A percentile compares a stretch with the other conserved stretches of the same genome.
Conservation (phyloP, 2,329 filamentous ascomycete genomes). For the Fusarium pseudocircinatum region DNA sequence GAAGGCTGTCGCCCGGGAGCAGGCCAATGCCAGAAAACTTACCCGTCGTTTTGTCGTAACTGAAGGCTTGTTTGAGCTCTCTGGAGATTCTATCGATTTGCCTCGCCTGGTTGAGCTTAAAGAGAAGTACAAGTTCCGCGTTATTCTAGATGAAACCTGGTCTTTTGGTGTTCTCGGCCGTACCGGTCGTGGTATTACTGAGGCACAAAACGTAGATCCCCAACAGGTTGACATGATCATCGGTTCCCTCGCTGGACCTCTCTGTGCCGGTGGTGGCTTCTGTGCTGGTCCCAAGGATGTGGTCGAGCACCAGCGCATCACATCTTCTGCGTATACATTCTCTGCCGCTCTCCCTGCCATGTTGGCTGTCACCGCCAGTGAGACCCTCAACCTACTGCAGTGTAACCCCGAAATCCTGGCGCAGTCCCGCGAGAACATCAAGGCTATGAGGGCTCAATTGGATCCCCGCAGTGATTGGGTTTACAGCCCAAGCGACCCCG, state of each 20-base stretch:
- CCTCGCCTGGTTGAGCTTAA: conserved; percentile 94
- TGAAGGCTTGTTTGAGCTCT: conserved; percentile 91
- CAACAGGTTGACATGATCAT: conserved; percentile 97
- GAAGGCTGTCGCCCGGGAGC: conserved; percentile 86
- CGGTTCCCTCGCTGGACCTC: conserved; percentile 86
- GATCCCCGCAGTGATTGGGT: conserved; percentile 97
- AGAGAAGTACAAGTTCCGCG: conserved; percentile 95
- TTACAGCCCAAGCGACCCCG: conserved; percentile 77
- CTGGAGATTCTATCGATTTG: conserved; percentile 85
- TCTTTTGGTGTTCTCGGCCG: conserved; percentile 94
- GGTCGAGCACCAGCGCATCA: conserved; percentile 95
- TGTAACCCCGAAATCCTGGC: conserved; percentile 83
- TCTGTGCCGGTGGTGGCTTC: conserved; percentile 95
- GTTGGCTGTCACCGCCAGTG: conserved; percentile 93
- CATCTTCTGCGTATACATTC: conserved; percentile 91
- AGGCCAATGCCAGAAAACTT: conserved; percentile 82
- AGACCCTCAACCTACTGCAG: conserved; percentile 87
- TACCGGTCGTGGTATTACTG: conserved; percentile 90
- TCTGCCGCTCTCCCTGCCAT: conserved; percentile 94
- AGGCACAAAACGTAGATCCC: conserved; percentile 95
- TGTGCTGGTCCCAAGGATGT: conserved; percentile 92
- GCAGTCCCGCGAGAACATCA: conserved; percentile 86
- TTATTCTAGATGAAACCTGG: conserved; percentile 97
- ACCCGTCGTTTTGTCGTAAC: conserved; percentile 96
- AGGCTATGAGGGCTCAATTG: conserved; percentile 83